Percentiles rank a stretch among this genome's conserved stretches.
These are phyloP conservation scores for Salvia rosmarinus DNA, from an alignment of 257 asterid species.

Conservation along the genomic window DNA sequence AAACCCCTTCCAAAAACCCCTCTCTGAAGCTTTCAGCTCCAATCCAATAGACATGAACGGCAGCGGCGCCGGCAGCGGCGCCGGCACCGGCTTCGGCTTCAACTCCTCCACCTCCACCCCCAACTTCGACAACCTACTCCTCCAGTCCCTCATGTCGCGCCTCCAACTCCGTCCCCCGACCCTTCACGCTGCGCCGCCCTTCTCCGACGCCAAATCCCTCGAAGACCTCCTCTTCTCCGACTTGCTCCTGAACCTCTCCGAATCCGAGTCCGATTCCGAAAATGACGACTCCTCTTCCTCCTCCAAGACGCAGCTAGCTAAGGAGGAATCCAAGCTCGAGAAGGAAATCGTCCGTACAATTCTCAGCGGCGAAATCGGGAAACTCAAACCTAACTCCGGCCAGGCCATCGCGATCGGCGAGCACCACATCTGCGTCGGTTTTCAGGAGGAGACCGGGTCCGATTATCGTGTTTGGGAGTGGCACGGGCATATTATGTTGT, in stretches of 20 bases:
- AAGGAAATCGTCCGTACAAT: conserved; percentile 76
- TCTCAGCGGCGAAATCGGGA: conserved; percentile 58
- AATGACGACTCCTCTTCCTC: conserved; percentile 46
- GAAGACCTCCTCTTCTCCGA: conserved; percentile 83
- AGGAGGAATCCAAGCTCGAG: conserved; percentile 83
- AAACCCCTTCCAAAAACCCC: conserved; percentile 46
- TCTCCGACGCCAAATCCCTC: conserved; percentile 55
- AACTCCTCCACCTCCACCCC: conserved; percentile 57
- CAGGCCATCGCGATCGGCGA: conserved; percentile 82
- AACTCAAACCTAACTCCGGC: conserved; percentile 87
- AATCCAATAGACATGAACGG: conserved; percentile 38
- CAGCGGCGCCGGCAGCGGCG: conserved; percentile 44
- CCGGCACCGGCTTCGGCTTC: conserved; percentile 44
- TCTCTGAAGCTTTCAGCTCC: conserved; percentile 14
- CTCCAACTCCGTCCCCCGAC: conserved; percentile 65
- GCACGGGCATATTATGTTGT: conserved; percentile 94
- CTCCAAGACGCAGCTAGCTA: conserved; percentile 71
- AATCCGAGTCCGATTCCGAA: conserved; percentile 55
- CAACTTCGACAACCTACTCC: conserved; percentile 84
- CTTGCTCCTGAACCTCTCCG: conserved; percentile 54
- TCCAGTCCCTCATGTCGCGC: conserved; percentile 81
- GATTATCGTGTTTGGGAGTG: conserved; percentile 98
- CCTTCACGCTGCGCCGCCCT: conserved; percentile 45
- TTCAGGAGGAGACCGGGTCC: conserved; percentile 74
- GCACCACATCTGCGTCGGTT: conserved; percentile 92